These are phyloP conservation scores for Hermanozyma aechmeae DNA, from an alignment of 805 yeast genomes.

Conservation along the genomic window DNA sequence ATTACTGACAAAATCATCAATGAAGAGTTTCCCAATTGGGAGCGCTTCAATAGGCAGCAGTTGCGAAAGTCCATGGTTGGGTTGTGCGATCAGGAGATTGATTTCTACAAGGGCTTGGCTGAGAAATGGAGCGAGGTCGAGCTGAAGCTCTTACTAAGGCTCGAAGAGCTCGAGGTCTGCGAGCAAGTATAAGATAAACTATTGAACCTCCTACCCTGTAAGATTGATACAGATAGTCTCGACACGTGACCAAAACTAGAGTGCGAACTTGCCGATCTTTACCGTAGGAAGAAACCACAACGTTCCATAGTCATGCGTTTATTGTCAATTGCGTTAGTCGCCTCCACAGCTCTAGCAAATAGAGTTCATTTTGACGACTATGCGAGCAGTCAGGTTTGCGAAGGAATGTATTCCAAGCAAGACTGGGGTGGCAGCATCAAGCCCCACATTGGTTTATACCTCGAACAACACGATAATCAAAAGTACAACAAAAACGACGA, in stretches of 20 bases:
- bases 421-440: conserved; percentile 80
- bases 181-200: too few species aligned
- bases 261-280: too few species aligned
- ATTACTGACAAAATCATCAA: conserved; percentile 37
- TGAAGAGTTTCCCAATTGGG: conserved; percentile 59
- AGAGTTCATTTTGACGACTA: conserved; percentile 39
- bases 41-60: conserved; percentile 69
- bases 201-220: too few species aligned
- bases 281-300: too few species aligned
- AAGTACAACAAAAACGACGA: conserved; percentile 16
- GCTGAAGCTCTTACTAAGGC: conserved; percentile 10
- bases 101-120: conserved; percentile 59
- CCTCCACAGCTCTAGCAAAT: conserved; percentile 31
- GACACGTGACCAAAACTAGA: too few species aligned
- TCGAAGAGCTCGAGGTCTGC: conserved; percentile 13
- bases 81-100: conserved; percentile 70
- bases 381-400: conserved; percentile 56
- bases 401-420: conserved; percentile 80
- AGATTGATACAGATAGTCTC: too few species aligned
- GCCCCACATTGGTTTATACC: conserved; percentile 36
- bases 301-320: too few species aligned
- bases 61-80: conserved; percentile 59
- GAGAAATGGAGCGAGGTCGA: conserved; percentile 62
- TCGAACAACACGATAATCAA: conserved; percentile 18
- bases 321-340: too few species aligned